Base-by-base conservation (phyloP, 78 protist species). In the Polysphondylium violaceum region DNA sequence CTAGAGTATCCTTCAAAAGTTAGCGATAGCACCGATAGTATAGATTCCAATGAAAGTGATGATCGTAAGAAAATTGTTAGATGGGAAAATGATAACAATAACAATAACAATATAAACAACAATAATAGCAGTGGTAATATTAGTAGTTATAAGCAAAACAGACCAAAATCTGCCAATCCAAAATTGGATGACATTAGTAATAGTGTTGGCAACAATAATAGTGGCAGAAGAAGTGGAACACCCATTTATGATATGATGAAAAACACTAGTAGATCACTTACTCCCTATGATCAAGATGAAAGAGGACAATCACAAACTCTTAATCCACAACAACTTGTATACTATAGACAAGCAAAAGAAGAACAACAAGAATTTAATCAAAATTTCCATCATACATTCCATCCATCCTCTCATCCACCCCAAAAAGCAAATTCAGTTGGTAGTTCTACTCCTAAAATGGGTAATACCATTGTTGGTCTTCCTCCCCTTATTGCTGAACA, bases 341-440 rank as follows among this genome's bases (percentile, higher is more conserved):
- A 19, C 11, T n/a, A 38, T 0, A 44, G 40, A 65, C 73, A 65
- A 65, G 40, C 35, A 36, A 63, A 63, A 63, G 71, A 63, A 29
- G 71, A 63, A 12, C 71, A 29, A 59, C 65, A 29, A 27, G 35
- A 35, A 11, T 19, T 23, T 7, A 67, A 38, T 14, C 25, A n/a
- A 61, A 29, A n/a, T 29, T 4, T 29, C 27, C 11, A 60, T 27
- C 3, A 29, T 3, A 29, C 12, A 29, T 47, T 47, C 4, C 5
- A 3, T 12, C 16, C 68, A 27, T 4, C 16, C 7, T 64, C 88
- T 33, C 88, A 78, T 64, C 88, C 88, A 64, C 88, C 88, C 12
- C 74, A 61, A 33, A 3, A 60, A 60, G 7, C 3, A 3, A 38
- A 68, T 4, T 19, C 40, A 2, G 31, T 16, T n/a, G n/a, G 7